phyloP scores from a whole-genome alignment of 805 yeast genomes.

The Yamadazyma paraphyllophila region DNA sequence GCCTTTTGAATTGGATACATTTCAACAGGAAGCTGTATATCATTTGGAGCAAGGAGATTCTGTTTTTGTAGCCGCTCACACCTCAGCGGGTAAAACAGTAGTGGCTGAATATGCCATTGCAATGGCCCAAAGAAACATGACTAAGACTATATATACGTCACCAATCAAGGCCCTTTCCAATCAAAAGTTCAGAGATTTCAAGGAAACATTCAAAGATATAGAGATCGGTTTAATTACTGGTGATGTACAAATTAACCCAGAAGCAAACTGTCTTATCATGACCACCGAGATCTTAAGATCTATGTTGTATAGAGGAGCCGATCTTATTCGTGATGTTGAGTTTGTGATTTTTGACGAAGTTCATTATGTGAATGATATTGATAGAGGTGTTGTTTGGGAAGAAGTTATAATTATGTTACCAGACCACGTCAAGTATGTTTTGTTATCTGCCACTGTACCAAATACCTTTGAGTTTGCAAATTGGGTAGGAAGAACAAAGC shows the following conservation, averaged over 20 bases:
- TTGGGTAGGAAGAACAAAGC: slow-evolving; percentile 98
- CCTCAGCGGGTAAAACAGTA: slow-evolving; percentile 98
- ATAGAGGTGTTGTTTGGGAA: slow-evolving; percentile 99
- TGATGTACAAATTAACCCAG: slow-evolving; percentile 96
- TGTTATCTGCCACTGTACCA: slow-evolving; percentile 97
- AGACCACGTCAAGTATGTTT: slow-evolving; percentile 88
- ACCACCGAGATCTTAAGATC: slow-evolving; percentile 94
- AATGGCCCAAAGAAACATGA: slow-evolving; percentile 93
- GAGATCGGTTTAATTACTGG: slow-evolving; percentile 96
- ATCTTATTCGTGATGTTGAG: slow-evolving; percentile 92
- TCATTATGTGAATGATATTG: slow-evolving; percentile 94
- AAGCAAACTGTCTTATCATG: slow-evolving; percentile 94
- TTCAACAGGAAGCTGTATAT: slow-evolving; percentile 95
- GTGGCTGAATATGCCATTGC: slow-evolving; percentile 98
- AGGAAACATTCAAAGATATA: slow-evolving; percentile 69
- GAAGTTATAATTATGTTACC: slow-evolving; percentile 98
- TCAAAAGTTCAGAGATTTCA: slow-evolving; percentile 87
- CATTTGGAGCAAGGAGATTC: slow-evolving; percentile 98
- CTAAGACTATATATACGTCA: slow-evolving; percentile 93
- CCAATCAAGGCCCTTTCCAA: slow-evolving; percentile 91
- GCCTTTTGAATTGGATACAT: slow-evolving; percentile 93
- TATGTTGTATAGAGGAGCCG: slow-evolving; percentile 96
- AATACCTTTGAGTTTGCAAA: slow-evolving; percentile 96
- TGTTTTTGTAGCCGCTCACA: slow-evolving; percentile 97
- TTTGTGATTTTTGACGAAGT: slow-evolving; percentile 98